phyloP scores from a whole-genome alignment of 805 yeast genomes.

The Zygoascus ofunaensis region DNA sequence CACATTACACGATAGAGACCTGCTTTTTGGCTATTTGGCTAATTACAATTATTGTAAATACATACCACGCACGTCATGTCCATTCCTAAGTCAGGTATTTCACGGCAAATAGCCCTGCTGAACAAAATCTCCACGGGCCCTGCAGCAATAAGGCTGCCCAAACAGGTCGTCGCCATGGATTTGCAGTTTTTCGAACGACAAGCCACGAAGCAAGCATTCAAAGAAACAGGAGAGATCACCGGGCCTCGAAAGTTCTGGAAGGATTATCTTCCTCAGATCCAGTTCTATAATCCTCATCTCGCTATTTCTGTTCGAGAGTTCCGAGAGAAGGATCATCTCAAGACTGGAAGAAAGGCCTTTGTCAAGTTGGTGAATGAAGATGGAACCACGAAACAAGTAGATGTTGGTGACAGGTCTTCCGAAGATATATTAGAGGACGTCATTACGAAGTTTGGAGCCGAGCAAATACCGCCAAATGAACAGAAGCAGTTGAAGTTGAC shows the following conservation, averaged over 20 bases:
- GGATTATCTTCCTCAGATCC: conserved; percentile 60
- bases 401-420: conserved; percentile 31
- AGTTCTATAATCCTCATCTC: conserved; percentile 71
- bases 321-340: conserved; percentile 1
- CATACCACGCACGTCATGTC: conserved; percentile 1
- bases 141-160: conserved; percentile 24
- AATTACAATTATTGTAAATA: too few species aligned
- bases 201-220: neutral
- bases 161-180: conserved; percentile 17
- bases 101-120: conserved; percentile 20
- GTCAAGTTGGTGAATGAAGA: conserved; percentile 16
- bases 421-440: conserved; percentile 50
- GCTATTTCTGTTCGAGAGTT: conserved; percentile 32
- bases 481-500: conserved; percentile 7
- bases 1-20: neutral
- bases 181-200: conserved; percentile 15
- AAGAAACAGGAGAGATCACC: conserved; percentile 11
- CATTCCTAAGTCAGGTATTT: conserved; percentile 6
- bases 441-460: conserved; percentile 44
- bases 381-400: conserved; percentile 26
- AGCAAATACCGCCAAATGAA: conserved; percentile 38
- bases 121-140: conserved; percentile 24
- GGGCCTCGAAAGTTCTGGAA: conserved; percentile 60
- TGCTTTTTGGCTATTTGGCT: neutral
- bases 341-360: neutral